These are phyloP conservation scores for Penicilliopsis zonata DNA, from an alignment of 495 filamentous ascomycete species.

Conservation along the genomic window DNA sequence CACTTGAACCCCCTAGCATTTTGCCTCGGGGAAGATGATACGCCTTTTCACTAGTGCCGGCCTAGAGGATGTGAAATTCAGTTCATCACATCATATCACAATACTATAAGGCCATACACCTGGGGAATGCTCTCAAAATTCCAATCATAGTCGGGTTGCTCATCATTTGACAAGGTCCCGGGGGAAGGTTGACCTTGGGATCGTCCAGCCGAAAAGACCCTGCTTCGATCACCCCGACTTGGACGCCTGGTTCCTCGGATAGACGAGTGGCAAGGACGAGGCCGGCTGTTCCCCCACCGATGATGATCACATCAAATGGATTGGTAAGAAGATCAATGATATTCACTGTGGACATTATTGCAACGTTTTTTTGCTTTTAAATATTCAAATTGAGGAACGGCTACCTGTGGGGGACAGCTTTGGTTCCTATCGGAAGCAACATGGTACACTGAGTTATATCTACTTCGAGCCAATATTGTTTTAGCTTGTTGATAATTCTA, in stretches of 20 bases:
- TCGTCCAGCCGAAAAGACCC: slow-evolving; percentile 37
- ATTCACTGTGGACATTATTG: too few relatives aligned
- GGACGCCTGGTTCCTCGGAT: slow-evolving; percentile 28
- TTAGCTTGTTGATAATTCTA: too few relatives aligned
- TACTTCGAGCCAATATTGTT: too few relatives aligned
- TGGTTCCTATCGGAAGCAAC: too few relatives aligned
- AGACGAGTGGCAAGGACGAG: slow-evolving; percentile 35
- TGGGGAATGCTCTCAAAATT: slow-evolving; percentile 40
- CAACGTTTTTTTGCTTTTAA: too few relatives aligned
- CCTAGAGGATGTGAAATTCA: slow-evolving; percentile 6
- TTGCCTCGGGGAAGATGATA: slow-evolving; percentile 36
- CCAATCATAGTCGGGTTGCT: slow-evolving; percentile 46
- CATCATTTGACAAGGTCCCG: slow-evolving; percentile 26
- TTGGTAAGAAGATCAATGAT: too few relatives aligned
- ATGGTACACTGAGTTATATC: too few relatives aligned
- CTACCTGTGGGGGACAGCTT: too few relatives aligned
- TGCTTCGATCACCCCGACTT: slow-evolving; percentile 43
- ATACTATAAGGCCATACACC: slow-evolving; percentile 19
- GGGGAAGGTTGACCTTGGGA: slow-evolving; percentile 33
- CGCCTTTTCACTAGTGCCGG: slow-evolving; percentile 8
- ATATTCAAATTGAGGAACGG: too few relatives aligned
- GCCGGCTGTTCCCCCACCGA: slow-evolving; percentile 37
- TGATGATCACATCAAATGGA: too few relatives aligned
- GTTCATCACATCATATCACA: too few relatives aligned
- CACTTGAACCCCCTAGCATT: slow-evolving; percentile 45